These are phyloP conservation scores for Diutina scorzettiae DNA, from an alignment of 1,139 yeast species.

Conservation along the genomic window DNA sequence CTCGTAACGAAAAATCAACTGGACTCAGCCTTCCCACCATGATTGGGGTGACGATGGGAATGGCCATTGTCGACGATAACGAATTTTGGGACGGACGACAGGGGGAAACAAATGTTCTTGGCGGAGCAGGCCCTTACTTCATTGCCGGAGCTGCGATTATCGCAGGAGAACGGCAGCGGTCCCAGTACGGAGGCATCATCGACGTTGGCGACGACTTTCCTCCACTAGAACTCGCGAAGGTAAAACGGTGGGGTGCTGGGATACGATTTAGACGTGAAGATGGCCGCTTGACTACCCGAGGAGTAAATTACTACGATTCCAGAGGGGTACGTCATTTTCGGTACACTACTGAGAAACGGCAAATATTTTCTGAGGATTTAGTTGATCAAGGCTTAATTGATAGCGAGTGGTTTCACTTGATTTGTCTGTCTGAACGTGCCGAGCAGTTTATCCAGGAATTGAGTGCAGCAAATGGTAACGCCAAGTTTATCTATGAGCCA, in stretches of 20 bases:
- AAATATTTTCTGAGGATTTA: slow-evolving; percentile 55
- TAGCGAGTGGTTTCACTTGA: slow-evolving; percentile 52
- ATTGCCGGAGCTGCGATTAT: slow-evolving; percentile 63
- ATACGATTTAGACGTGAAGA: slow-evolving; percentile 39
- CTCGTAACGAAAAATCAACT: too few relatives aligned
- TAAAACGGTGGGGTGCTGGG: slow-evolving; percentile 49
- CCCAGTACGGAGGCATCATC: slow-evolving; percentile 50
- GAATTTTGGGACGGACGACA: slow-evolving; percentile 36
- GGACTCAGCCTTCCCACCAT: too few relatives aligned
- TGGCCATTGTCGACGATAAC: slow-evolving; percentile 89
- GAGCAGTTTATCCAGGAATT: slow-evolving; percentile 19
- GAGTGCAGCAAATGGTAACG: slow-evolving; percentile 15
- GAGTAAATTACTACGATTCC: slow-evolving; percentile 62
- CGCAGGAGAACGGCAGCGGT: slow-evolving; percentile 22
- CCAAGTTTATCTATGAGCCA: slow-evolving; percentile 66
- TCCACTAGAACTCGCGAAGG: slow-evolving; percentile 22
- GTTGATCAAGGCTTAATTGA: slow-evolving; percentile 21
- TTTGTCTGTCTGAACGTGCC: slow-evolving; percentile 43
- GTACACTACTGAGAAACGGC: slow-evolving; percentile 44
- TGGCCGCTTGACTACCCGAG: slow-evolving; percentile 60
- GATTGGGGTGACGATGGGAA: slow-evolving; percentile 44
- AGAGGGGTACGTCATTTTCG: slow-evolving; percentile 42
- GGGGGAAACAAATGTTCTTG: slow-evolving; percentile 44
- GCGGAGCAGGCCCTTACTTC: slow-evolving; percentile 87
- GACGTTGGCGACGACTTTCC: slow-evolving; percentile 83